These are phyloP conservation scores for Mariannaea sp. DNA, from an alignment of 2,329 filamentous ascomycete species.

Conservation along the genomic window DNA sequence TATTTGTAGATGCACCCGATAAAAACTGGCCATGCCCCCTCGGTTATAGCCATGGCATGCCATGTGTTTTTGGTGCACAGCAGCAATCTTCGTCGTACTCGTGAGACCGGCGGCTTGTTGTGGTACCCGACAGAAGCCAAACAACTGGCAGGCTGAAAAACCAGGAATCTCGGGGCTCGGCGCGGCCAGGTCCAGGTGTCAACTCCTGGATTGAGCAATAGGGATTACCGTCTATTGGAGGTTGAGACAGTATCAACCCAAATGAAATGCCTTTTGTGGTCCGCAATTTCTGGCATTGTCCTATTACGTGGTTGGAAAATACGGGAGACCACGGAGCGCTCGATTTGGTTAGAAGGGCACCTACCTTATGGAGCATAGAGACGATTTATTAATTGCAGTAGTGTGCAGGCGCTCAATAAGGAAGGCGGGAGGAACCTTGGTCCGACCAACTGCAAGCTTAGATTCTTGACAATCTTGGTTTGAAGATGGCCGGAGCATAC, in stretches of 20 bases:
- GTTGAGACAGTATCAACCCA: constrained; percentile 9
- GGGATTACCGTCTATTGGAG: constrained; percentile 1
- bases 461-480: too few species aligned
- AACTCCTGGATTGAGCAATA: neutral
- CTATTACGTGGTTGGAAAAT: neutral
- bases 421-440: constrained; percentile 14
- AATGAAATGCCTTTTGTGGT: constrained; percentile 12
- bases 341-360: too few species aligned
- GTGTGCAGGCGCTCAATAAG: too few species aligned
- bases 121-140: constrained; percentile 1
- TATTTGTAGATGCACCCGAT: constrained; percentile 11
- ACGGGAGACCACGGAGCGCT: too few species aligned
- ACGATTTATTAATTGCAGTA: too few species aligned
- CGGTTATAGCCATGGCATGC: neutral
- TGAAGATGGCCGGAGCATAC: too few species aligned
- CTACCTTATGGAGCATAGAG: too few species aligned
- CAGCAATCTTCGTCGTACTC: neutral
- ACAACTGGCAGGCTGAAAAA: constrained; percentile 13
- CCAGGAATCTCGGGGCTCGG: constrained; percentile 15
- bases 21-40: neutral
- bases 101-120: neutral
- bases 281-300: constrained; percentile 10
- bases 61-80: neutral
- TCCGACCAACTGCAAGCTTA: constrained; percentile 15
- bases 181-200: neutral